Evolutionary conservation across 2,329 filamentous ascomycete genomes (phyloP).

Genomic region (Rhinocladiella mackenziei): DNA sequence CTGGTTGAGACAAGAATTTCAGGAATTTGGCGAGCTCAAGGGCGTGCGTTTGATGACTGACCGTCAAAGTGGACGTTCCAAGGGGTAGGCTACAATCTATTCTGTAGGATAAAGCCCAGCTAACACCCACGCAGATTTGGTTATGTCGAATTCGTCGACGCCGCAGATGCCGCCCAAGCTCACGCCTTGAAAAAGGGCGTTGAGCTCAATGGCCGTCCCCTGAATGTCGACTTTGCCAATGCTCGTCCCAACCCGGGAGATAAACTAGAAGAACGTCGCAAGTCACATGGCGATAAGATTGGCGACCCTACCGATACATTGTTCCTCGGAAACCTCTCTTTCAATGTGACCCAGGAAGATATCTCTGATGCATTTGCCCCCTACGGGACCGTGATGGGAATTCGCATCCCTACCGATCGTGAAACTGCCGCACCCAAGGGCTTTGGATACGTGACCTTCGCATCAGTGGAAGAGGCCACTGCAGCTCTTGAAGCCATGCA

Average conservation of each 20-base stretch:
- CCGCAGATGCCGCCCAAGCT: slow-evolving; percentile 66
- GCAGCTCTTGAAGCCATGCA: slow-evolving; percentile 66
- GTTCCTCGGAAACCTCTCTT: slow-evolving; percentile 87
- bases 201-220: slow-evolving; percentile 67
- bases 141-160: slow-evolving; percentile 78
- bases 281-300: slow-evolving; percentile 52
- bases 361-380: slow-evolving; percentile 71
- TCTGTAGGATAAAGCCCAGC: slow-evolving; percentile 14
- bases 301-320: slow-evolving; percentile 81
- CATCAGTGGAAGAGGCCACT: slow-evolving; percentile 76
- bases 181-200: slow-evolving; percentile 69
- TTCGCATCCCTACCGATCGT: slow-evolving; percentile 83
- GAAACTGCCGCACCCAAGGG: slow-evolving; percentile 83
- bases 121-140: slow-evolving; percentile 59
- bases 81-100: slow-evolving; percentile 54
- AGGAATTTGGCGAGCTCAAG: slow-evolving; percentile 68
- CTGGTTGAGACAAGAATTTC: slow-evolving; percentile 74
- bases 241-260: slow-evolving; percentile 58
- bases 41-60: slow-evolving; percentile 79
- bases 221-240: slow-evolving; percentile 77
- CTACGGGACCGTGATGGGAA: slow-evolving; percentile 66
- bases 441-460: slow-evolving; percentile 86
- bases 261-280: no score
- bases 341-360: slow-evolving; percentile 72
- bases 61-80: slow-evolving; percentile 74